Conservation (phyloP, 495 filamentous ascomycete genomes). For the Hypoxylon intermedium region DNA sequence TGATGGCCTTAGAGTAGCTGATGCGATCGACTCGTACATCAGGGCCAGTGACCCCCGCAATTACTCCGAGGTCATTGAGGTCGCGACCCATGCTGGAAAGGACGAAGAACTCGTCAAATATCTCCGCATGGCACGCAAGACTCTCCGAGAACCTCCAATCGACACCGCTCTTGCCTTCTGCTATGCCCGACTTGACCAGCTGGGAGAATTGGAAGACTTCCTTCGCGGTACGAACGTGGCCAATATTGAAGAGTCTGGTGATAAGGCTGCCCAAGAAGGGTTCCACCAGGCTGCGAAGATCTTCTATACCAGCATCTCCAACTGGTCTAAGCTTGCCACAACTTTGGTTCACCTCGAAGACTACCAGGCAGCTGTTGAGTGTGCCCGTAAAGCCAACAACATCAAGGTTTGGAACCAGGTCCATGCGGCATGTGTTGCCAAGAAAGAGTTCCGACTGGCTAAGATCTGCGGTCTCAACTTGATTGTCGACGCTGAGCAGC, state of each 20-base stretch:
- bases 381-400: conserved; percentile 98
- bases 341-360: conserved; percentile 95
- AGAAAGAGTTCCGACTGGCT: conserved; percentile 98
- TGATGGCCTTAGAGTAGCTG: conserved; percentile 90
- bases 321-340: conserved; percentile 99
- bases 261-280: conserved; percentile 96
- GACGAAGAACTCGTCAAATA: conserved; percentile 98
- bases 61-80: conserved; percentile 94
- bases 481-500: conserved; percentile 97
- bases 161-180: conserved; percentile 94
- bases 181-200: conserved; percentile 88
- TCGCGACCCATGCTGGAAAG: conserved; percentile 93
- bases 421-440: conserved; percentile 93
- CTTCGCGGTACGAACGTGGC: conserved; percentile 92
- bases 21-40: conserved; percentile 97
- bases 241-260: conserved; percentile 92
- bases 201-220: conserved; percentile 96
- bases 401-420: conserved; percentile 99
- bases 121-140: conserved; percentile 96
- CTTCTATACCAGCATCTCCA: conserved; percentile 97
- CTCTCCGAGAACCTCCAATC: conserved; percentile 89
- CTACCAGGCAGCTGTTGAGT: conserved; percentile 98
- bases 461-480: conserved; percentile 99
- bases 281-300: conserved; percentile 98
- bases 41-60: conserved; percentile 92